Evolutionary conservation across 164 flowering plant genomes (phyloP), one percentile per base, ranked within the genome.

Genomic region (Magnolia officinalis): DNA sequence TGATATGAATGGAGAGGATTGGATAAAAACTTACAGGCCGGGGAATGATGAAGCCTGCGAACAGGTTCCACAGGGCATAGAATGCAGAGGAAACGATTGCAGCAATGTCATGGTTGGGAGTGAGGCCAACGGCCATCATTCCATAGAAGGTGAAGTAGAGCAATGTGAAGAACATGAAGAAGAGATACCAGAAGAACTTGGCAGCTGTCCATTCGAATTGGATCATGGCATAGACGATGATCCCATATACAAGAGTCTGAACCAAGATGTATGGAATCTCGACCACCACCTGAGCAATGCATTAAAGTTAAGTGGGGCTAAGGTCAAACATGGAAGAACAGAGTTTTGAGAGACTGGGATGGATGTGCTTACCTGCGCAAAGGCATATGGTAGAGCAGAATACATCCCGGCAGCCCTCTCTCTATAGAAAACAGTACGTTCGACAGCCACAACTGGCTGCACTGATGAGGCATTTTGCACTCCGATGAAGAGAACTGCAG

Each of bases 91-190:
- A 81, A 66, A 89, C 76, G 11, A 89, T 85, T 31, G 89, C 83
- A 58, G 95, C 91, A 66, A 87, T 80, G 74, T 84, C 74, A 37
- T 82, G 86, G 80, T 91, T 88, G 49, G 95, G 95, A 31, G 90
- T 89, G 49, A 88, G 65, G 23, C 86, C 92, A 1, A 89, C 95
- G 14, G 90, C 74, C 92, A 90, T 91, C 95, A 91, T 91, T 45
- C 91, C 92, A 72, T 88, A 91, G 78, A 52, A 86, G 67, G 91
- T 89, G 84, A 85, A 89, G 86, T 86, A 91, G n/a, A 89, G 72
- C 63, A 91, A 75, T 26, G 92, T 84, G 83, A 86, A 84, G 85
- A 73, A 91, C 84, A 86, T 84, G 86, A 85, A 88, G 69, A 66
- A 66, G 13, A 66, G 24, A 8, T 66, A 20, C 69, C 69, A 66